phyloP scores from a whole-genome alignment of 2,329 filamentous ascomycete genomes.

The Colletotrichum paranaense region DNA sequence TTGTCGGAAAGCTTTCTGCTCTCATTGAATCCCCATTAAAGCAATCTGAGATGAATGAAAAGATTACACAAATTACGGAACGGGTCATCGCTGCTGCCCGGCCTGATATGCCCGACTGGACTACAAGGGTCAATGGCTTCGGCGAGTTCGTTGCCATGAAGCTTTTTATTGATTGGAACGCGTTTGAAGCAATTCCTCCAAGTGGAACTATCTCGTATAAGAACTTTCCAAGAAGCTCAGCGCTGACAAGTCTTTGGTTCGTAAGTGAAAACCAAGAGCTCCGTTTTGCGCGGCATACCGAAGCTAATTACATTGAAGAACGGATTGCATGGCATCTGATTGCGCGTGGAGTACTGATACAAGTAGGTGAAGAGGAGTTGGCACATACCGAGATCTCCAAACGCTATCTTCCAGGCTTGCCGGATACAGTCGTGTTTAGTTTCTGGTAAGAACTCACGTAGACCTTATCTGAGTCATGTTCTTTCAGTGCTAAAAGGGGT shows the following conservation, averaged over 20 bases:
- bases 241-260: slow-evolving; percentile 42
- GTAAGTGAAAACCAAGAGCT: slow-evolving; percentile 25
- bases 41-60: slow-evolving; percentile 2
- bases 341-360: slow-evolving; percentile 35
- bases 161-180: slow-evolving; percentile 46
- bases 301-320: slow-evolving; percentile 16
- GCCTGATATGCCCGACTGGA: slow-evolving; percentile 20
- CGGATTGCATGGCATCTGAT: slow-evolving; percentile 39
- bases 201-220: slow-evolving; percentile 41
- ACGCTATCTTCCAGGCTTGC: slow-evolving; percentile 23
- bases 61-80: slow-evolving; percentile 13
- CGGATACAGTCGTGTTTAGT: slow-evolving; percentile 31
- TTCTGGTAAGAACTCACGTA: slow-evolving; percentile 4
- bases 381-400: slow-evolving; percentile 40
- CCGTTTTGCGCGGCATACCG: too few relatives aligned
- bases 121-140: not conserved
- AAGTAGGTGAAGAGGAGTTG: slow-evolving; percentile 36
- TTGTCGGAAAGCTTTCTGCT: too few relatives aligned
- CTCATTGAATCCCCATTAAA: too few relatives aligned
- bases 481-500: not conserved
- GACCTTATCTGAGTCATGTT: too few relatives aligned
- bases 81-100: slow-evolving; percentile 15
- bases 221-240: slow-evolving; percentile 43
- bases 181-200: slow-evolving; percentile 45
- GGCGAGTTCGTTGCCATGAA: slow-evolving; percentile 28